Conservation (phyloP, 176 grass and related monocot genomes). For the Aegilops sharonensis region DNA sequence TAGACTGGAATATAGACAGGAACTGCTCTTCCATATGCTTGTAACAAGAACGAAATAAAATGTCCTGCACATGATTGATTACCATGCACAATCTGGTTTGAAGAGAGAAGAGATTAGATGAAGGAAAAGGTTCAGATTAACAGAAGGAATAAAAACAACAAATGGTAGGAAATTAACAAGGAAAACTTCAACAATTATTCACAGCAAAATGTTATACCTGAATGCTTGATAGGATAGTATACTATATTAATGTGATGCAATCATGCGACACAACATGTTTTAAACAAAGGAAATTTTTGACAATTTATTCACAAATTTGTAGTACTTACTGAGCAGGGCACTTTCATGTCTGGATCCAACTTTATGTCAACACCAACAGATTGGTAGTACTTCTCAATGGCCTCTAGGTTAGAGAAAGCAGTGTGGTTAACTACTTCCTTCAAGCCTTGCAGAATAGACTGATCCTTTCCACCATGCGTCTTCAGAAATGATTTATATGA, state of each 20-base stretch:
- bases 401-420: constrained; percentile 70
- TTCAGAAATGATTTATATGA: constrained; percentile 91
- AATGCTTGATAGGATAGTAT: constrained; percentile 16
- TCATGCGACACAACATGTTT: not conserved
- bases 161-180: constrained; percentile 1
- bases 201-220: constrained; percentile 8
- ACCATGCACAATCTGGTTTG: constrained; percentile 85
- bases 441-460: constrained; percentile 70
- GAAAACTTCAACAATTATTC: not conserved
- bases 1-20: constrained; percentile 97
- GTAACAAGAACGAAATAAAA: constrained; percentile 77
- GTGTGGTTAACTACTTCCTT: constrained; percentile 73
- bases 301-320: not conserved
- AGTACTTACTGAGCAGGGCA: constrained; percentile 85
- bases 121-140: constrained; percentile 12
- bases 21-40: constrained; percentile 93
- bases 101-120: constrained; percentile 28
- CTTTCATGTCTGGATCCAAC: constrained; percentile 85
- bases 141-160: constrained; percentile 15
- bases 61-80: constrained; percentile 81
- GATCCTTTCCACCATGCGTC: constrained; percentile 90
- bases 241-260: constrained; percentile 4
- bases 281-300: no score
- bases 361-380: constrained; percentile 80
- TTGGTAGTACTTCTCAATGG: constrained; percentile 76